Evolutionary conservation across 2,329 filamentous ascomycete species (phyloP), one percentile per base, ranked within the genome.

Genomic region (Alternaria dauci): DNA sequence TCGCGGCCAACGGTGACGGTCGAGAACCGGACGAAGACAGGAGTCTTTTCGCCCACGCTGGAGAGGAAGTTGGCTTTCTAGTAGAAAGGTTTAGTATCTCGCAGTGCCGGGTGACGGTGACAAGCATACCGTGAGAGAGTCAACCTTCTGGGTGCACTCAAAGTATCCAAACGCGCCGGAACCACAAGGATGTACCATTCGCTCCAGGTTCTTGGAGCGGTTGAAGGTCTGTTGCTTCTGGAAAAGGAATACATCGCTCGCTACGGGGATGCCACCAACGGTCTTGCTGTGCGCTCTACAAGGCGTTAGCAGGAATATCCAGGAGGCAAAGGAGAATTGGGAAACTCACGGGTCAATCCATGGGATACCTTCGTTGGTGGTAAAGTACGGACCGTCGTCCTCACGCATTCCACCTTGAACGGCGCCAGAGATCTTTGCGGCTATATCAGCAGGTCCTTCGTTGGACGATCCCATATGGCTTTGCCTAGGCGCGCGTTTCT

Each of bases 201-300:
- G 70, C 59, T 74, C 83, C 4, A 85, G 78, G 41, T 79, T 81
- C 74, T 85, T 85, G n/a, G 81, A 84, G n/a, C 84, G 78, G 62
- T 86, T 86, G 78, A 86, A 86, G 18, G 80, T 79, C 72, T 86
- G 84, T 72, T 86, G 83, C 72, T 85, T 85, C 46, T 86, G 83
- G 59, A 86, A 79, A 26, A 86, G 75, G 64, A 84, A 84, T 0
- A 81, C 77, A 71, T 85, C 83, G 63, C 82, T 85, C 6, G 79
- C 78, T 0, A 86, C 70, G 0, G 84, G 84, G 43, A 86, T 79
- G 5, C 84, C 84, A 0, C 84, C 84, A 32, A 84, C 76, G 4
- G 81, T 86, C 77, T 85, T 85, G 76, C 83, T 85, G 68, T 85
- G 83, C 16, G 70, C 69, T 2, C 71, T 77, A 36, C 38, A 25